These are phyloP conservation scores for Fusarium fracticaudum DNA, from an alignment of 2,329 filamentous ascomycete species.

Conservation along the genomic window DNA sequence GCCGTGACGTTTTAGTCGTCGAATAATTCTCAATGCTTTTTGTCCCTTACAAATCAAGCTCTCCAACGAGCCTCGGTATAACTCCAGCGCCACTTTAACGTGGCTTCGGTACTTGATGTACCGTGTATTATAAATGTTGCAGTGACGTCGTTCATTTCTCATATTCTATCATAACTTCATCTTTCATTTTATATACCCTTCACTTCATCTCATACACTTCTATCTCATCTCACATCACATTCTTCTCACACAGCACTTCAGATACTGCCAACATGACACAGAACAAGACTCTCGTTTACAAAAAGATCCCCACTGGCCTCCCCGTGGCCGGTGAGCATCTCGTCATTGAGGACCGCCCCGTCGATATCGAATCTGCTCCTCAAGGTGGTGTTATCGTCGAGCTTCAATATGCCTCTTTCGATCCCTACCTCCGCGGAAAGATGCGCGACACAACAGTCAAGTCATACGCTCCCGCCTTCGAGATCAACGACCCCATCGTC, in stretches of 20 bases:
- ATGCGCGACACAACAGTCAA: constrained; percentile 72
- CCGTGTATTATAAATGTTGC: constrained; percentile 8
- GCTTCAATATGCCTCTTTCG: constrained; percentile 79
- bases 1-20: constrained; percentile 25
- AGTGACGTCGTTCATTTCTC: constrained; percentile 19
- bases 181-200: background rate
- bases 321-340: constrained; percentile 79
- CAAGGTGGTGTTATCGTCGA: constrained; percentile 74
- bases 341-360: constrained; percentile 69
- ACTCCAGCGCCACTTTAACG: constrained; percentile 11
- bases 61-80: constrained; percentile 13
- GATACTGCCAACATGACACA: constrained; percentile 46
- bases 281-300: constrained; percentile 83
- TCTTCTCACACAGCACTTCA: background rate
- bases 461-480: constrained; percentile 66
- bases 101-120: constrained; percentile 1
- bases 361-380: constrained; percentile 69
- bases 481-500: constrained; percentile 69
- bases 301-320: constrained; percentile 70
- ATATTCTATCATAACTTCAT: background rate
- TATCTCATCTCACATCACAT: background rate
- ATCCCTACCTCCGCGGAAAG: constrained; percentile 84
- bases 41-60: constrained; percentile 24
- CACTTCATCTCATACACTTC: background rate
- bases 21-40: constrained; percentile 4